A percentile compares a stretch with the other conserved stretches of the same genome.
These are phyloP conservation scores for Agrocybe praecox DNA, from an alignment of 768 basidiomycete genomes.

Conservation along the genomic window DNA sequence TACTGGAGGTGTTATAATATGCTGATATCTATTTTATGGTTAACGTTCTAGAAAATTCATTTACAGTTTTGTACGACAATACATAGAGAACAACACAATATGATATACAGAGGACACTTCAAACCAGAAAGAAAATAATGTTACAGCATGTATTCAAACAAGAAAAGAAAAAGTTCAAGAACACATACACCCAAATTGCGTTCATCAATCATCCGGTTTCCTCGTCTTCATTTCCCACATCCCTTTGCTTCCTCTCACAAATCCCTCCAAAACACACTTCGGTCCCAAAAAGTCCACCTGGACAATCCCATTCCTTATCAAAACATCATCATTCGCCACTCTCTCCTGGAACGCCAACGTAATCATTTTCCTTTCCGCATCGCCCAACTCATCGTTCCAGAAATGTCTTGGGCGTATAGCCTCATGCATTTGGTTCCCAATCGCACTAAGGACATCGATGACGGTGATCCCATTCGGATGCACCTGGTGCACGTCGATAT, in stretches of 20 bases:
- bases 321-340: conserved; percentile 20
- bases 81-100: no score
- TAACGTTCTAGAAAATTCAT: no score
- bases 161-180: no score
- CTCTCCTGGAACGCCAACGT: conserved; percentile 46
- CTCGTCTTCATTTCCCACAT: conserved; percentile 68
- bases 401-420: conserved; percentile 56
- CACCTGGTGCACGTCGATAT: conserved; percentile 54
- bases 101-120: no score
- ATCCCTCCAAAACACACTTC: conserved; percentile 53
- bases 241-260: conserved; percentile 55
- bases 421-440: conserved; percentile 43
- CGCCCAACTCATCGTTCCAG: conserved; percentile 58
- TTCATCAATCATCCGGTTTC: conserved; percentile 5
- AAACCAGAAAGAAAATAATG: no score
- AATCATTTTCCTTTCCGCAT: conserved; percentile 44
- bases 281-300: conserved; percentile 64
- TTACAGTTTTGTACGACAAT: no score
- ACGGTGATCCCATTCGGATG: conserved; percentile 61
- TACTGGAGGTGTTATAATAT: no score
- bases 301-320: conserved; percentile 45
- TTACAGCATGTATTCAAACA: no score
- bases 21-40: no score
- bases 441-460: conserved; percentile 51
- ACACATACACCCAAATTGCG: no score